Evolutionary conservation across 352 stramenopile genomes (phyloP).

Genomic region (Aphanomyces astaci): DNA sequence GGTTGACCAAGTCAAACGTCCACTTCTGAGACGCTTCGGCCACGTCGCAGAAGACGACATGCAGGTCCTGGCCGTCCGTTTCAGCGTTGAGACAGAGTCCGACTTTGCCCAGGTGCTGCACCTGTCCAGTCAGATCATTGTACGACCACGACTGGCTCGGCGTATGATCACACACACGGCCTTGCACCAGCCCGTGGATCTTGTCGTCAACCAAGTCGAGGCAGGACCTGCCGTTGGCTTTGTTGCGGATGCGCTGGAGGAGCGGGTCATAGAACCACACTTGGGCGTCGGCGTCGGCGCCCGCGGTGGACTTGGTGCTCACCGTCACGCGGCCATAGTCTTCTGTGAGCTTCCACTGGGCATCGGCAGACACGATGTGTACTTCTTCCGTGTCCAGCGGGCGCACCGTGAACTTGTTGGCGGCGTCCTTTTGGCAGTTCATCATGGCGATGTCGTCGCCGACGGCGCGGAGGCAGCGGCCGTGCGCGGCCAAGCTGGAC

Average conservation of each 20-base stretch:
- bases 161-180: conserved; percentile 46
- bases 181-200: conserved; percentile 47
- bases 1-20: conserved; percentile 1
- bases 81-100: conserved; percentile 55
- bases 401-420: conserved; percentile 16
- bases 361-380: conserved; percentile 23
- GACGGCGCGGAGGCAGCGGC: neutral
- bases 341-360: conserved; percentile 41
- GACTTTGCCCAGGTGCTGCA: conserved; percentile 38
- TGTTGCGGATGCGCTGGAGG: conserved; percentile 48
- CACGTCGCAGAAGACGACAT: conserved; percentile 35
- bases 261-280: conserved; percentile 54
- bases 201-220: conserved; percentile 47
- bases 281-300: conserved; percentile 48
- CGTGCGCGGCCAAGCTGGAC: neutral
- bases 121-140: conserved; percentile 36
- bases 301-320: conserved; percentile 32
- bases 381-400: conserved; percentile 22
- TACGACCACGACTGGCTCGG: conserved; percentile 68
- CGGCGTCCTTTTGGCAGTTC: neutral
- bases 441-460: conserved; percentile 4
- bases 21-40: neutral
- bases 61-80: conserved; percentile 42
- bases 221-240: conserved; percentile 53
- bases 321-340: conserved; percentile 33